Percentiles rank a stretch among this genome's conserved stretches.
Evolutionary conservation across 257 asterid genomes (phyloP).

Genomic region (Solanum pimpinellifolium): DNA sequence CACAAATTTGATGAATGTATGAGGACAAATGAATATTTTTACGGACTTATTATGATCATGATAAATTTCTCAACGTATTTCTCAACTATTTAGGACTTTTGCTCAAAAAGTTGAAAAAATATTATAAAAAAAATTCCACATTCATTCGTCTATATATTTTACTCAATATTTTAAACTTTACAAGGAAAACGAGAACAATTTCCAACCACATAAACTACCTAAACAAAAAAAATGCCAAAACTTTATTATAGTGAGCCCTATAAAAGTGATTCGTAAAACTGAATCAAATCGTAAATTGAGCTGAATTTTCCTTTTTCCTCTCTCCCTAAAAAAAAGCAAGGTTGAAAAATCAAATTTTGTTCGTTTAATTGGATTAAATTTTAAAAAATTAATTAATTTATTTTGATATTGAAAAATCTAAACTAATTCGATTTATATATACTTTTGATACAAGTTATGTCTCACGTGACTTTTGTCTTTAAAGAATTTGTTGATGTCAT

Average conservation of each 20-base stretch:
- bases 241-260: background rate
- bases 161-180: background rate
- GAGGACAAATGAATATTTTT: background rate
- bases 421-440: accelerated
- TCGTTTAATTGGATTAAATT: accelerated
- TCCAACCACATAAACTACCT: background rate
- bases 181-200: background rate
- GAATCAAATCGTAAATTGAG: no score
- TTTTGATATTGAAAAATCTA: no score
- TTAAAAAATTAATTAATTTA: no score
- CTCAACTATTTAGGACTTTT: background rate
- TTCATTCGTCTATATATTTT: background rate
- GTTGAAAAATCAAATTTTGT: no score
- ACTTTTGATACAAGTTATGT: no score
- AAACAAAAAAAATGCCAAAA: background rate
- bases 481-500: background rate
- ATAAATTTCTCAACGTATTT: background rate
- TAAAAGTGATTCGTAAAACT: background rate
- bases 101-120: background rate
- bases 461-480: no score
- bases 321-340: accelerated
- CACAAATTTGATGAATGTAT: background rate
- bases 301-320: accelerated
- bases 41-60: background rate
- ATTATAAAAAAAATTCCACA: background rate